These are phyloP conservation scores for Brasenia schreberi DNA, from an alignment of 164 flowering plant species.

Conservation along the genomic window DNA sequence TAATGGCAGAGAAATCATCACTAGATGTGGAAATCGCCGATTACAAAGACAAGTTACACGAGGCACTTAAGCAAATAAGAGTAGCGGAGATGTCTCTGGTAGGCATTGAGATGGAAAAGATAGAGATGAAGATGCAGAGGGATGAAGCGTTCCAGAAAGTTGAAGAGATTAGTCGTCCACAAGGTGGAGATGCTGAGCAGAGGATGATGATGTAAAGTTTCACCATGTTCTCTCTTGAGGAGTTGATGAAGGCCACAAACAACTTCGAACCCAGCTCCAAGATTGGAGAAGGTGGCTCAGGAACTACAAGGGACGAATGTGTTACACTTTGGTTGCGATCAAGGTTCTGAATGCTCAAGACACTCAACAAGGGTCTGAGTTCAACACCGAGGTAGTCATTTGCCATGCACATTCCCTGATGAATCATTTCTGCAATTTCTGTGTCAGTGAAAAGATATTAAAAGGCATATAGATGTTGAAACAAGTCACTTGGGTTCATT, in stretches of 20 bases:
- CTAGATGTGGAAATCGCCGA: constrained; percentile 37
- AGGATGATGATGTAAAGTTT: not conserved
- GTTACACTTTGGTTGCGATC: not conserved
- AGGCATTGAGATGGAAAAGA: constrained; percentile 13
- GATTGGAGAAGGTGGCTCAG: not conserved
- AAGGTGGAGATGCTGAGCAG: not conserved
- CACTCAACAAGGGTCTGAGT: not conserved
- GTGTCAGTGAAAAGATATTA: not conserved
- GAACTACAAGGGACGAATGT: not conserved
- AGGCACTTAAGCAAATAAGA: constrained; percentile 48
- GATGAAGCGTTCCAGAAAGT: not conserved
- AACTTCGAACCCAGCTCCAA: not conserved
- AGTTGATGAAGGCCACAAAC: not conserved
- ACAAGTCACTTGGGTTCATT: too few relatives aligned
- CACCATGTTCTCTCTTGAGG: not conserved
- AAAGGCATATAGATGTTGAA: too few relatives aligned
- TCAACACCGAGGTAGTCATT: not conserved
- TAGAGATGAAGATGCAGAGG: not conserved
- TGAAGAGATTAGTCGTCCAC: not conserved
- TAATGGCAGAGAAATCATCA: constrained; percentile 27
- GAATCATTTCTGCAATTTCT: not conserved
- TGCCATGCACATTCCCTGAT: not conserved
- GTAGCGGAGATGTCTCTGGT: constrained; percentile 40
- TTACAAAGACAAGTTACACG: constrained; percentile 17
- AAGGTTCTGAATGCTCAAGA: not conserved